phyloP scores from a whole-genome alignment of 2,329 filamentous ascomycete species.

The Ascochyta fabae region DNA sequence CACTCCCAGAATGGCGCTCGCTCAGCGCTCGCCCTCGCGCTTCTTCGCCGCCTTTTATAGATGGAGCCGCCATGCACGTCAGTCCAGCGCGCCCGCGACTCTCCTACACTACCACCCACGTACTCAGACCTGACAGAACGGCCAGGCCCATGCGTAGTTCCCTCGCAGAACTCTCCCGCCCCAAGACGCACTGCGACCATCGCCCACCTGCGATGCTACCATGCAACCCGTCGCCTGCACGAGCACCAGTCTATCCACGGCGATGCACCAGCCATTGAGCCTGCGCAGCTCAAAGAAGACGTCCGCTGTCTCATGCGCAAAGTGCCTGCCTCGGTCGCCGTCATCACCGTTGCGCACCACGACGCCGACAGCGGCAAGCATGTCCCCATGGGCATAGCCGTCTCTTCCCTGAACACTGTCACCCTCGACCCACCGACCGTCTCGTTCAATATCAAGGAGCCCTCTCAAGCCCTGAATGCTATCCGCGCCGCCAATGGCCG shows the following conservation, averaged over 20 bases:
- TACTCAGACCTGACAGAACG: conserved; percentile 21
- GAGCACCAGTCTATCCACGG: background rate
- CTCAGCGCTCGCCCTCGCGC: conserved; percentile 34
- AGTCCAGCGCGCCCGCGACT: conserved; percentile 8
- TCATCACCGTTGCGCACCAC: conserved; percentile 54
- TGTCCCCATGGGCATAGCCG: conserved; percentile 56
- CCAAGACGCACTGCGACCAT: background rate
- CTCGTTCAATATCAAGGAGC: conserved; percentile 66
- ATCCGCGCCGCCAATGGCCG: conserved; percentile 51
- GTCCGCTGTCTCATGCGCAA: conserved; percentile 57
- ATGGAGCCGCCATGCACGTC: conserved; percentile 47
- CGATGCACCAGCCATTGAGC: too few relatives aligned
- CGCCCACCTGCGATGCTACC: conserved; percentile 1
- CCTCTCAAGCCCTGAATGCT: conserved; percentile 63
- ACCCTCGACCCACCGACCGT: conserved; percentile 64
- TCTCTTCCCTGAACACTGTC: conserved; percentile 68
- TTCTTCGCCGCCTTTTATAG: conserved; percentile 55
- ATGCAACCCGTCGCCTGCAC: background rate
- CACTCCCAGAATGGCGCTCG: conserved; percentile 23
- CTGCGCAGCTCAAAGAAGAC: conserved; percentile 13
- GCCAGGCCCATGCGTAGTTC: conserved; percentile 7
- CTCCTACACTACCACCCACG: background rate
- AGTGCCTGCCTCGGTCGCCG: conserved; percentile 63
- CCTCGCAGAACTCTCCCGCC: background rate
- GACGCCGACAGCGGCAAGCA: conserved; percentile 20